Conservation (phyloP, 2,329 filamentous ascomycete genomes). For the Xylariaceae sp. region DNA sequence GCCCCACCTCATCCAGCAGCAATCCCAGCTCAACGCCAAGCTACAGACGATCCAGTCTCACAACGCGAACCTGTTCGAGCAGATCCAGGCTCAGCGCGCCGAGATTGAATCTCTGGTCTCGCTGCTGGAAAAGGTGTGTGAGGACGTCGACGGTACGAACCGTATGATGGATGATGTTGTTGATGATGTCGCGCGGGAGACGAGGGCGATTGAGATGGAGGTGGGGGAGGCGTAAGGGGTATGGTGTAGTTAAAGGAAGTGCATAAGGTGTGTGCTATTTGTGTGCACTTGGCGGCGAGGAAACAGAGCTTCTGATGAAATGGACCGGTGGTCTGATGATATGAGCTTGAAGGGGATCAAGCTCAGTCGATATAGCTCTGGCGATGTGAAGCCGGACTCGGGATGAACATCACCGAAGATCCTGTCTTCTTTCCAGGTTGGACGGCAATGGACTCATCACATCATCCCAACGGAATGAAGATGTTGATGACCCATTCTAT, state of each 20-base stretch:
- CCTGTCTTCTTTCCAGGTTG: too few species aligned
- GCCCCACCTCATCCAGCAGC: constrained; percentile 48
- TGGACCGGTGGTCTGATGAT: not conserved
- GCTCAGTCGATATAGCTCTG: too few species aligned
- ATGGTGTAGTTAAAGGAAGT: too few species aligned
- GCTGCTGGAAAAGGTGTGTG: constrained; percentile 46
- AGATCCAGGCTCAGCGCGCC: constrained; percentile 47
- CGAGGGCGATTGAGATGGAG: constrained; percentile 40
- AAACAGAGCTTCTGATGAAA: too few species aligned
- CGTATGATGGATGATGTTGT: constrained; percentile 43
- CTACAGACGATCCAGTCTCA: constrained; percentile 52
- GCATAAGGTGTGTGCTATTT: too few species aligned
- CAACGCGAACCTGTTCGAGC: constrained; percentile 50
- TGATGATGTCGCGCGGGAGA: constrained; percentile 46
- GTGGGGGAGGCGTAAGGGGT: constrained; percentile 28
- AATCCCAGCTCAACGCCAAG: constrained; percentile 51
- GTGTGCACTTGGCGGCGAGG: too few species aligned
- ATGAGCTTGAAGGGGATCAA: not conserved
- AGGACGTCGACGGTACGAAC: constrained; percentile 51
- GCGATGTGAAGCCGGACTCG: too few species aligned
- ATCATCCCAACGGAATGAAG: too few species aligned
- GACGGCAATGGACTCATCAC: too few species aligned
- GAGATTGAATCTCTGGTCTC: constrained; percentile 50
- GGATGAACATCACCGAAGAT: too few species aligned
- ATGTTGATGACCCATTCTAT: too few species aligned